A percentile compares a stretch with the other conserved stretches of the same genome.
phyloP scores from a whole-genome alignment of 306 rosid genomes.

The Acacia acuminata region DNA sequence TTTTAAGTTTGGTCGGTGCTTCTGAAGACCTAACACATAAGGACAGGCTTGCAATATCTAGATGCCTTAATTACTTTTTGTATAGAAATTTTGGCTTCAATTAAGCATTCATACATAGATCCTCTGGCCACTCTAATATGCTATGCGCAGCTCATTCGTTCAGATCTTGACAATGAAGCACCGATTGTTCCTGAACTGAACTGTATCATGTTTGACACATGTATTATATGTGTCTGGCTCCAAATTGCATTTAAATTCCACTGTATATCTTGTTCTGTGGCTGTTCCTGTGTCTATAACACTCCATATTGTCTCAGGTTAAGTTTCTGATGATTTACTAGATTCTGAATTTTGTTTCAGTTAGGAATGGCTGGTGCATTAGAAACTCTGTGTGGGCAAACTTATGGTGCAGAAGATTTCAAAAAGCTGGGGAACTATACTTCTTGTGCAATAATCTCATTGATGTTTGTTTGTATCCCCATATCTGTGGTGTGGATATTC shows the following conservation, averaged over 20 bases:
- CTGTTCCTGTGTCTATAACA: neutral
- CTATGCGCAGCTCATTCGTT: neutral
- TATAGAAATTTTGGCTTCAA: neutral
- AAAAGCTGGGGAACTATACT: constrained; percentile 51
- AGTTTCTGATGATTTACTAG: constrained; percentile 13
- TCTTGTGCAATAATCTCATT: constrained; percentile 46
- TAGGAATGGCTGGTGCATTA: constrained; percentile 68
- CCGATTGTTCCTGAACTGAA: neutral
- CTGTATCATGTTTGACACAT: neutral
- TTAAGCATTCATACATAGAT: neutral
- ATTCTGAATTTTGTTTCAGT: constrained; percentile 34
- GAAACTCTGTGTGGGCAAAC: constrained; percentile 73
- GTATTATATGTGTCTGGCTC: neutral
- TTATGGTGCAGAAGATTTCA: constrained; percentile 56
- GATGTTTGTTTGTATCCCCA: constrained; percentile 53
- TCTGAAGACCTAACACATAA: neutral
- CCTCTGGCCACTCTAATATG: neutral
- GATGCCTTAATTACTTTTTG: neutral
- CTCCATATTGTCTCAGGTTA: neutral
- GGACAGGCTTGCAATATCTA: neutral
- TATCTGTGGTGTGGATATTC: constrained; percentile 61
- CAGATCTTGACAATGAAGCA: neutral
- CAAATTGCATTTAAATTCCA: neutral
- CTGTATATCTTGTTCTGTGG: neutral
- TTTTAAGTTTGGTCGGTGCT: neutral